Evolutionary conservation across 345 rosid species (phyloP).

Genomic region (Excoecaria cochinchinensis): DNA sequence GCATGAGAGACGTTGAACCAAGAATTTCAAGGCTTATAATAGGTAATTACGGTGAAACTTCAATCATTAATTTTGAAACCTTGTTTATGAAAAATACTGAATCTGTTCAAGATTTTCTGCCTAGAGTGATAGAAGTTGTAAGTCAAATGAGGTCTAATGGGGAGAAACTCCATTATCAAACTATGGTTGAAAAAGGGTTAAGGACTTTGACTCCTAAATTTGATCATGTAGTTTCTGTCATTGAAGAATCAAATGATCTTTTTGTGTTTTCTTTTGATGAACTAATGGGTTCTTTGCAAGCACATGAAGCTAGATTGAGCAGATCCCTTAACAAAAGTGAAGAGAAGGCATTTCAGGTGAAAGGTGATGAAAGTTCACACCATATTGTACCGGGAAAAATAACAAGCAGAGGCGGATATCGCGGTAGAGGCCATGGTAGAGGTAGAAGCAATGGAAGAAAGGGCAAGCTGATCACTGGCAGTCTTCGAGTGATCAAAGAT

Average conservation of each 20-base stretch:
- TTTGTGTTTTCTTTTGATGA: not conserved
- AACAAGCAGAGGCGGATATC: not conserved
- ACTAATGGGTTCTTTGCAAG: not conserved
- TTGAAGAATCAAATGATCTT: not conserved
- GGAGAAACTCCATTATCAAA: not conserved
- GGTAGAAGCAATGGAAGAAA: not conserved
- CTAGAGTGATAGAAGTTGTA: not conserved
- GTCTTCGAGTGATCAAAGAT: no score
- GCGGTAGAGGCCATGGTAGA: not conserved
- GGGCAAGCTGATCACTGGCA: no score
- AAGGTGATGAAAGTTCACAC: no score
- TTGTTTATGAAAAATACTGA: not conserved
- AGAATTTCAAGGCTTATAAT: not conserved
- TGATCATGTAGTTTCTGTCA: not conserved
- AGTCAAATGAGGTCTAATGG: not conserved
- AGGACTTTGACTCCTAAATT: not conserved
- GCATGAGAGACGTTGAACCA: not conserved
- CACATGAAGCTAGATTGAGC: no score
- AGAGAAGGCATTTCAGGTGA: no score
- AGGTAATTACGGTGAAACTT: not conserved
- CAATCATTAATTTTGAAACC: not conserved
- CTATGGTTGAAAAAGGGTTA: not conserved
- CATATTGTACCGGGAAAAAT: not conserved
- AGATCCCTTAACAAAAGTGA: no score
- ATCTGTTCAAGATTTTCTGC: not conserved